Base-by-base conservation (phyloP, 805 yeast species). In the Zygoascus bituminiphila region DNA sequence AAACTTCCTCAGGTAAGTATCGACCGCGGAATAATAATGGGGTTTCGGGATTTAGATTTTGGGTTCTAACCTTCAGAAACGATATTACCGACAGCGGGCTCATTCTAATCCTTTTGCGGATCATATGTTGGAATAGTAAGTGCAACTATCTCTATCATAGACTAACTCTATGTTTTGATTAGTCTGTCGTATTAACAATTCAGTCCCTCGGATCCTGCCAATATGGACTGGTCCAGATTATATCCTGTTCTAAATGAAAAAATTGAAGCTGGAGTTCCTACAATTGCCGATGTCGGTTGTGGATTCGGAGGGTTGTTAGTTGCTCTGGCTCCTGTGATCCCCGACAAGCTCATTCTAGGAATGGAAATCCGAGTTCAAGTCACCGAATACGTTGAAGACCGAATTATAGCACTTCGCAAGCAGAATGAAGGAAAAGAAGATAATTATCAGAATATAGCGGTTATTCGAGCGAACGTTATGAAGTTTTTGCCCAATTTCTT, bases 281-380 rank as follows among this genome's bases (percentile, higher is more conserved):
- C 64, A 48, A 83, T 93, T 46, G 98, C 98, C 4, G 98, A 93
- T 63, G 78, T 93, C 51, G 98, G 98, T 7, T 93, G 98, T 69
- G 98, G 98, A 1, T 93, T 86, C 64, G 98, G 98, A 47, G 98
- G 98, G 0, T 72, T 93, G 50, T 65, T 87, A 57, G 80, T 84
- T 31, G 84, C 87, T 47, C 73, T 93, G 49, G 82, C 96, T 3
- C 84, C 88, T 4, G 78, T 70, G 48, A 83, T 85, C 54, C 88
- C 93, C 1, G 78, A 84, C 2, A 76, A 74, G 12, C 71, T 87
- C 59, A 82, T 88, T 41, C 71, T 93, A 42, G 98, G 98, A 15
- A 88, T 93, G 96, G 98, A 93, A 68, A 93, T 93, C 61, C 77
- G 98, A 62, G 96, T 89, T 17, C 98, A 93, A 67, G 98, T 93